These are phyloP conservation scores for Capsicum pubescens DNA, from an alignment of 257 asterid genomes.

Conservation along the genomic window DNA sequence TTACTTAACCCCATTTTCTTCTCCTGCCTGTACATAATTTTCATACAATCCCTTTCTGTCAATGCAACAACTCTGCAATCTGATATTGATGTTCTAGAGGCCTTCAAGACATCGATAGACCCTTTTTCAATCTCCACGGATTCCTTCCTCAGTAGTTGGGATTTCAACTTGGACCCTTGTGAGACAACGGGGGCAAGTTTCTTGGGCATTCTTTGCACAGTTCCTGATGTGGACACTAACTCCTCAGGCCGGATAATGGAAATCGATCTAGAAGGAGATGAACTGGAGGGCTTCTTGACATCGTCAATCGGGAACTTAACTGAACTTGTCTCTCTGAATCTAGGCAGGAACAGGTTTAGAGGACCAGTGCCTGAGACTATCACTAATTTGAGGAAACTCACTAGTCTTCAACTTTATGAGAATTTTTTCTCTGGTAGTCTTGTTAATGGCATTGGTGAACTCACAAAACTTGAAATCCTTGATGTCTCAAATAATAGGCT, in stretches of 20 bases:
- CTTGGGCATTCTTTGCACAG: constrained; percentile 44
- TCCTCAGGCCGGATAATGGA: constrained; percentile 41
- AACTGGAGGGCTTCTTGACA: constrained; percentile 55
- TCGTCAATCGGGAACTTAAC: constrained; percentile 50
- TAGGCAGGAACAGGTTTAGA: constrained; percentile 46
- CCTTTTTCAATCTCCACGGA: constrained; percentile 48
- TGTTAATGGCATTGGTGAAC: constrained; percentile 33
- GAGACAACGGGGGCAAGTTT: constrained; percentile 49
- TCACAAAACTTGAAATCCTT: constrained; percentile 43
- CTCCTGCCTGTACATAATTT: not conserved
- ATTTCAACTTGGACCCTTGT: constrained; percentile 53
- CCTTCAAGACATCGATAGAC: constrained; percentile 46
- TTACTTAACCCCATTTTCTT: not conserved
- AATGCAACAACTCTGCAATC: constrained; percentile 43
- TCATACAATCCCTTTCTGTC: not conserved
- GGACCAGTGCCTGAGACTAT: constrained; percentile 53
- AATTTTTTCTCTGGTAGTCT: constrained; percentile 54
- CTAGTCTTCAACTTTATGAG: constrained; percentile 40
- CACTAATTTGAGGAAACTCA: constrained; percentile 38
- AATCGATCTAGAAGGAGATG: constrained; percentile 57
- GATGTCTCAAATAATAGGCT: constrained; percentile 46
- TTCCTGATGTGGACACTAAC: constrained; percentile 38
- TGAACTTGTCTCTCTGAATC: constrained; percentile 45
- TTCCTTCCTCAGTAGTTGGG: constrained; percentile 55
- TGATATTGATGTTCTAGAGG: constrained; percentile 45